Evolutionary conservation across 257 asterid genomes (phyloP).

Genomic region (Perilla frutescens): DNA sequence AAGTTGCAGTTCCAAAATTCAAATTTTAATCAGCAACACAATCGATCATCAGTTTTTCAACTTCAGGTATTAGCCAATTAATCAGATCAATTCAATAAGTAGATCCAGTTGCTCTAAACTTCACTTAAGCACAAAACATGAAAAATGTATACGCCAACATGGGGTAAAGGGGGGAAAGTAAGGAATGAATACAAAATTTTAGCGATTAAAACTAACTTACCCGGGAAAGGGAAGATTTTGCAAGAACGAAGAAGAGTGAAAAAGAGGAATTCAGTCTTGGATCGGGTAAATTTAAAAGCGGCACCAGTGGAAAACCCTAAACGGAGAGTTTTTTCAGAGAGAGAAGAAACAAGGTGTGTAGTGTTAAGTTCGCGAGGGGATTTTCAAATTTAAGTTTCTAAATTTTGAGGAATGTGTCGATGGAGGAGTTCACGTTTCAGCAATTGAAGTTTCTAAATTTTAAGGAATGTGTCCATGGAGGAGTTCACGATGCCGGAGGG

Average conservation of each 20-base stretch:
- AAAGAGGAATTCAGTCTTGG: constrained; percentile 1
- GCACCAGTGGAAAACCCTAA: constrained; percentile 48
- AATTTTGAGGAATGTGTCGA: too few relatives aligned
- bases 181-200: neutral
- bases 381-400: too few relatives aligned
- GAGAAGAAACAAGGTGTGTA: constrained; percentile 29
- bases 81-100: constrained; percentile 30
- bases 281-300: constrained; percentile 42
- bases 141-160: constrained; percentile 10
- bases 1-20: constrained; percentile 21
- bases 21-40: constrained; percentile 8
- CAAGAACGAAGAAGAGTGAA: constrained; percentile 9
- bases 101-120: constrained; percentile 32
- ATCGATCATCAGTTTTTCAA: constrained; percentile 24
- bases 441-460: too few relatives aligned
- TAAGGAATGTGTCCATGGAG: too few relatives aligned
- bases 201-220: constrained; percentile 36
- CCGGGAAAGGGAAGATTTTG: constrained; percentile 25
- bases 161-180: neutral
- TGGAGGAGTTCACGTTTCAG: too few relatives aligned
- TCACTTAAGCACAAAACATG: constrained; percentile 15
- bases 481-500: too few relatives aligned
- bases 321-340: constrained; percentile 29
- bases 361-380: too few relatives aligned
- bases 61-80: constrained; percentile 4